Base-by-base conservation (phyloP, 371 early-diverging fungal genomes). In the Apophysomyces sp. region DNA sequence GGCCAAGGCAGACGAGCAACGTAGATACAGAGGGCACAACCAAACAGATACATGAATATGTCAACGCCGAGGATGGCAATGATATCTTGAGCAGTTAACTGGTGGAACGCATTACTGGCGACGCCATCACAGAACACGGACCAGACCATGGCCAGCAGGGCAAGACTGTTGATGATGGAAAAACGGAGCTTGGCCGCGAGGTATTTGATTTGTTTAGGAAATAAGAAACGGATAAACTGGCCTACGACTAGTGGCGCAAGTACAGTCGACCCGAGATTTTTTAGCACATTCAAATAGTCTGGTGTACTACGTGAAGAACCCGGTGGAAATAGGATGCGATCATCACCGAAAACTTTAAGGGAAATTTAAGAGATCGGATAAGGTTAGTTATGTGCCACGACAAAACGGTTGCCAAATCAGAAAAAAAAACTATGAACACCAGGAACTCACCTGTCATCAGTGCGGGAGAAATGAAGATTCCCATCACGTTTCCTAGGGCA, bases 71-170 rank as follows among this genome's bases (percentile, higher is more conserved):
- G 74, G 40, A 88, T 79, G 30, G 87, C 84, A 30, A 87, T 77
- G 30, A 88, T 77, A 62, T 83, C 85, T 0, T 81, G 77, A 1
- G 81, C 81, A 15, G 71, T 68, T 49, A 84, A 76, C 12, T 67
- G 63, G 12, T 74, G 61, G 29, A 80, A 84, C 1, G 86, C 80
- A 61, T 87, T 60, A 55, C 81, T 82, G 9, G 83, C 68, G 36
- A 89, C 89, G 15, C 89, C 86, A 70, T 92, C 89, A 69, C 88
- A 87, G 59, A 92, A 90, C 7, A 89, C 87, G 31, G 84, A 83
- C 87, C 88, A 92, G 16, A 92, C 89, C 24, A 92, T 74, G 56
- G 82, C 71, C 51, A 92, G 62, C 3, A 92, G 74, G 32, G 89
- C 79, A 8, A 78, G 49, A 40, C 77, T 79, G 65, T 86, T 88